These are phyloP conservation scores for Plantago lanceolata DNA, from an alignment of 305 asterid genomes.

Conservation along the genomic window DNA sequence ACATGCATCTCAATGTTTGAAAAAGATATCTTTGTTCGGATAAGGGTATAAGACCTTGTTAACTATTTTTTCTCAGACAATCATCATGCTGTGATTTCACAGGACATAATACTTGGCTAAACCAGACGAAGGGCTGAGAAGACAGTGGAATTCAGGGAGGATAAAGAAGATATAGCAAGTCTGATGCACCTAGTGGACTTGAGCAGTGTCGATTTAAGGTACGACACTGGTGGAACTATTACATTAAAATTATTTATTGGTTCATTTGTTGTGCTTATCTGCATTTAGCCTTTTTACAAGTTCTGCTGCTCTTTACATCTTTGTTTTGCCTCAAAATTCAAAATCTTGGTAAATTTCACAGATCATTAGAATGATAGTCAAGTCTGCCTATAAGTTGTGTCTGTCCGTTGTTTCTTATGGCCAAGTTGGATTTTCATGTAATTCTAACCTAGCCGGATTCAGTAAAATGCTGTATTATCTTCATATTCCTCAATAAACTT, in stretches of 20 bases:
- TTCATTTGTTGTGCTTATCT: background rate
- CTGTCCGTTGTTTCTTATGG: background rate
- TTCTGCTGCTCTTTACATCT: background rate
- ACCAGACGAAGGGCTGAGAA: background rate
- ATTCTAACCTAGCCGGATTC: background rate
- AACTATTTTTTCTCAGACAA: background rate
- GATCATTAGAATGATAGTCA: background rate
- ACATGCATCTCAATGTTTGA: background rate
- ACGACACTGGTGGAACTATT: background rate
- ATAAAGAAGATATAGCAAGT: background rate
- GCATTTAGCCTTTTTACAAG: background rate
- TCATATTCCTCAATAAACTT: background rate
- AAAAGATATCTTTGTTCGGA: background rate
- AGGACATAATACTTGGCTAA: background rate
- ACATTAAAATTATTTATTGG: background rate
- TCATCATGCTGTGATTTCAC: background rate
- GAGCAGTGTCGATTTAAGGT: conserved; percentile 2
- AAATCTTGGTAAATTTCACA: background rate
- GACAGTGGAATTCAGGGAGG: background rate
- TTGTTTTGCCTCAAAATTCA: background rate
- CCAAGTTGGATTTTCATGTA: background rate
- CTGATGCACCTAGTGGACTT: background rate
- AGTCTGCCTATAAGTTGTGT: background rate
- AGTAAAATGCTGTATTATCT: background rate
- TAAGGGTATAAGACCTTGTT: background rate